Base-by-base conservation (phyloP, 768 basidiomycete species). In the Mycena crocata region DNA sequence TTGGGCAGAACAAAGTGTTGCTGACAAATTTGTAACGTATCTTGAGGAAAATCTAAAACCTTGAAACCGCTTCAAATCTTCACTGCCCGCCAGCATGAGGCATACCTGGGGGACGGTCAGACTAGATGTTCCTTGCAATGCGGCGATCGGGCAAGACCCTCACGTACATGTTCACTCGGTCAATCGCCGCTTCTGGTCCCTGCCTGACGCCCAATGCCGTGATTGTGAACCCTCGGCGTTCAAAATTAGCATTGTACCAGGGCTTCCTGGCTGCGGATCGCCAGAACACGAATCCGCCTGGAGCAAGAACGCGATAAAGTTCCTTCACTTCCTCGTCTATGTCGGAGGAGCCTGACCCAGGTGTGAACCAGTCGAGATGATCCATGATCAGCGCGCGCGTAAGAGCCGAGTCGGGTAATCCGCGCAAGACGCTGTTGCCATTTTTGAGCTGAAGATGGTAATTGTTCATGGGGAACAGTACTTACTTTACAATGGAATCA, bases 371-470 rank as follows among this genome's bases (percentile, higher is more conserved):
- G 69, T 90, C 89, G 52, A 91, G 81, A 52, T 89, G 88, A 75
- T 93, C 91, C 91, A 92, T 92, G 62, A 92, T 81, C 31, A 92
- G 83, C 14, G 86, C 85, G 30, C 89, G 85, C 35, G 89, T 91
- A 48, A 91, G 80, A 9, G 85, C 86, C 34, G 78, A 78, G 46
- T 58, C 58, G 12, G 71, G 60, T 37, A 82, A 67, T 35, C 81
- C 80, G 24, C 73, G 77, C 26, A 82, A 70, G 15, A 80, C 79
- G 55, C 78, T 81, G 34, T 45, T n/a, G 57, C 7, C 54, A 61
- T 12, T 10, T 54, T 30, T 42, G 12, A 50, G 58, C 40, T 30
- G 13, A 31, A 9, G 35, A 37, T 37, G 5, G 42, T 64, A 42
- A 59, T 51, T 19, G 13, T 9, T 24, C 24, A 24, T 26, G 46